Conservation (phyloP, 371 early-diverging fungal species). For the Mortierella sp. region DNA sequence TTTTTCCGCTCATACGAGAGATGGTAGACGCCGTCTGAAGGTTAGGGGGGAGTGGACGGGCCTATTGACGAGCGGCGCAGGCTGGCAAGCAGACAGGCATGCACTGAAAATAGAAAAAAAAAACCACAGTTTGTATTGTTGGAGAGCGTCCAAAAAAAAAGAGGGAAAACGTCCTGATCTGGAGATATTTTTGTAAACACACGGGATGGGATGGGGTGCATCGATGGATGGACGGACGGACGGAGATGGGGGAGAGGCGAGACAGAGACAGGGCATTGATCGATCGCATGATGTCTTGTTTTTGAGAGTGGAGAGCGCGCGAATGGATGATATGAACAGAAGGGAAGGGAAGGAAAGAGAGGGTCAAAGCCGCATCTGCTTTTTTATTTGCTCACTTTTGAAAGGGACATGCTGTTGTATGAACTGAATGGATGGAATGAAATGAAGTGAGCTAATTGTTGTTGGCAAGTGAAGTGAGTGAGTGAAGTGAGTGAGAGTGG, state of each 20-base stretch:
- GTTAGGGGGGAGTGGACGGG: too few species aligned
- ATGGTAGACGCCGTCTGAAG: too few species aligned
- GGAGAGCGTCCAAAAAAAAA: too few species aligned
- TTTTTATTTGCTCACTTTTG: neutral
- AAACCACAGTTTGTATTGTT: too few species aligned
- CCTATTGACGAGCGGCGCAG: too few species aligned
- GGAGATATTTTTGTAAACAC: neutral
- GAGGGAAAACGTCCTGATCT: neutral
- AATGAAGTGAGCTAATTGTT: neutral
- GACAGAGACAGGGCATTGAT: neutral
- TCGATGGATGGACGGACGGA: neutral
- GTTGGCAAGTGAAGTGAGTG: too few species aligned
- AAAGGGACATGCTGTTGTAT: neutral
- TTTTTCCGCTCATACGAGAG: too few species aligned
- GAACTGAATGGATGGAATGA: neutral
- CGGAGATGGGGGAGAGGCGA: neutral
- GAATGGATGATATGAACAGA: neutral
- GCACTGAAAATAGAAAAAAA: too few species aligned
- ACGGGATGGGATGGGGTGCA: neutral
- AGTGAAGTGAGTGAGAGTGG: too few species aligned
- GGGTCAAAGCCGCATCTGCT: constrained; percentile 6
- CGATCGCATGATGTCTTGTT: neutral
- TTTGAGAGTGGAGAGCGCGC: neutral
- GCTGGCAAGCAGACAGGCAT: too few species aligned
- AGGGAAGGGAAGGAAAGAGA: neutral